Base-by-base conservation (phyloP, 2,329 filamentous ascomycete species). In the Colletotrichum chlorophyti region DNA sequence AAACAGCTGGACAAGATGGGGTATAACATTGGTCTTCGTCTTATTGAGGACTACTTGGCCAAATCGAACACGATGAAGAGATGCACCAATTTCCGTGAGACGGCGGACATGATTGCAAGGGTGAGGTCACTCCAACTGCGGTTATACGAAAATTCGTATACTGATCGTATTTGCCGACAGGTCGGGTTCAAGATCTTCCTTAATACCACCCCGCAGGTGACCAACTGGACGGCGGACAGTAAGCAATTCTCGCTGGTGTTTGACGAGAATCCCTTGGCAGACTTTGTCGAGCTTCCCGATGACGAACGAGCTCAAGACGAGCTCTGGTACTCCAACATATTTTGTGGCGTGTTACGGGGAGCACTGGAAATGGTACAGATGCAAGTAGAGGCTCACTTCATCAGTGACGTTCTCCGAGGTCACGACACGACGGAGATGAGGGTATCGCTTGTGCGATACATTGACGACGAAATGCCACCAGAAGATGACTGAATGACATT, bases 101-200 rank as follows among this genome's bases (percentile, higher is more conserved):
- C 95, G 6, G 94, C 95, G 35, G 95, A 99, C 74, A 94, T 96
- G 86, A 95, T 99, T 68, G 87, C 94, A 37, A 95, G 94, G 82
- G 93, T 94, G 73, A 5, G 72, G 46, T 9, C 8, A n/a, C 9
- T 10, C 5, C 17, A 14, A 14, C 3, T 26, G 17, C 14, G 15
- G 19, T 9, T 19, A 17, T 6, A 8, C 26, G 19, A 15, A 41
- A 19, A 19, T 5, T 23, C 10, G n/a, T 34, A 8, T 46, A 41
- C 68, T 70, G 53, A 72, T 60, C 24, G 53, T 26, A 46, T 37
- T 10, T 26, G 7, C 24, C 47, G 4, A 15, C 64, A 97, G 91
- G 90, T 99, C 64, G 95, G 95, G 54, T 99, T 99, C 80, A 98
- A 99, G 78, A 97, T 99, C 65, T 99, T 99, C 74, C 85, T 99